Evolutionary conservation across 2,329 filamentous ascomycete species (phyloP).

Genomic region (Apiospora phragmitis): DNA sequence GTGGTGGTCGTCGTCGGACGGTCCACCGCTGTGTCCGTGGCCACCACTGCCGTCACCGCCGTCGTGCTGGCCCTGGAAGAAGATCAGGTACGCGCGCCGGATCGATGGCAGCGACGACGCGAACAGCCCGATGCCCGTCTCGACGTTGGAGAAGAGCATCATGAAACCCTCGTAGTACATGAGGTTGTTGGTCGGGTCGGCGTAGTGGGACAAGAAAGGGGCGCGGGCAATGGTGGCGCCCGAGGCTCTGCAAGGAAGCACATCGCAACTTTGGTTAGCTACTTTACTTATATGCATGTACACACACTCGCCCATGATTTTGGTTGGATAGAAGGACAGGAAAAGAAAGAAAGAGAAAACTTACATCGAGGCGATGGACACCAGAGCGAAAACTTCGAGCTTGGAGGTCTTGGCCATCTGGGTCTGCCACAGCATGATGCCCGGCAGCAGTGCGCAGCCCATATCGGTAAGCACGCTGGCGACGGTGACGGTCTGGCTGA

Average conservation of each 20-base stretch:
- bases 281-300: too few relatives aligned
- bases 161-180: slow-evolving; percentile 24
- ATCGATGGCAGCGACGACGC: slow-evolving; percentile 17
- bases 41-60: not conserved
- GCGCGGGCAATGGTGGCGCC: slow-evolving; percentile 24
- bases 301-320: too few relatives aligned
- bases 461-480: slow-evolving; percentile 33
- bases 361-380: slow-evolving; percentile 28
- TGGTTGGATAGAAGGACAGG: not conserved
- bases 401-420: slow-evolving; percentile 29
- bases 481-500: slow-evolving; percentile 30
- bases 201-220: slow-evolving; percentile 23
- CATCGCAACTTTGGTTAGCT: not conserved
- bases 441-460: slow-evolving; percentile 31
- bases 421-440: slow-evolving; percentile 32
- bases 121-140: slow-evolving; percentile 20
- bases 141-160: slow-evolving; percentile 23
- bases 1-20: not conserved
- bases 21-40: not conserved
- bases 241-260: slow-evolving; percentile 18
- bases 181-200: slow-evolving; percentile 21
- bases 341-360: slow-evolving; percentile 9
- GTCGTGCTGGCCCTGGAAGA: slow-evolving; percentile 2
- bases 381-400: slow-evolving; percentile 22
- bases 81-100: slow-evolving; percentile 13